phyloP scores from a whole-genome alignment of 108 stramenopile species.

The Mediolabrus comicus region DNA sequence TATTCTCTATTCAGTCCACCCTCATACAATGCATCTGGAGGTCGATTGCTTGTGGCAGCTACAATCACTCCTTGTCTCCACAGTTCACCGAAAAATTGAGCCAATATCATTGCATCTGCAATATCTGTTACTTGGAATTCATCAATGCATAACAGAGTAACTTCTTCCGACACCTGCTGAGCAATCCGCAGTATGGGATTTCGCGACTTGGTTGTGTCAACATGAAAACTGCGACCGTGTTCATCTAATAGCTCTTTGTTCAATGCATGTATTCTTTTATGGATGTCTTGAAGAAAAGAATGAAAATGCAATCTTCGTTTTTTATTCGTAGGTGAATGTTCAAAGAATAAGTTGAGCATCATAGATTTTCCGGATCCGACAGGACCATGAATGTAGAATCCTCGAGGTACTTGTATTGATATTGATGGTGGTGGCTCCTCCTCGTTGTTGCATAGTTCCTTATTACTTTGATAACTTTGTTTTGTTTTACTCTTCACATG shows the following conservation, averaged over 20 bases:
- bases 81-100: slow-evolving; percentile 72
- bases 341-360: slow-evolving; percentile 93
- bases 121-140: slow-evolving; percentile 99
- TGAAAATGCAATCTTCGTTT: slow-evolving; percentile 93
- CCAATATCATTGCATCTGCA: slow-evolving; percentile 92
- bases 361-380: slow-evolving; percentile 97
- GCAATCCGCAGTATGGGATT: slow-evolving; percentile 79
- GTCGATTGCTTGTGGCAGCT: slow-evolving; percentile 96
- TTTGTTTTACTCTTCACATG: too few relatives aligned
- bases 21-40: slow-evolving; percentile 90
- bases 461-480: not conserved
- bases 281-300: slow-evolving; percentile 91
- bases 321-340: slow-evolving; percentile 28
- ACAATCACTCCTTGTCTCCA: slow-evolving; percentile 75
- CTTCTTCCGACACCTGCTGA: slow-evolving; percentile 50
- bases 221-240: slow-evolving; percentile 63
- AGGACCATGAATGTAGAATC: slow-evolving; percentile 88
- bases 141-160: slow-evolving; percentile 94
- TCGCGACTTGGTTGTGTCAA: slow-evolving; percentile 51
- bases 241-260: slow-evolving; percentile 62
- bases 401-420: slow-evolving; percentile 58
- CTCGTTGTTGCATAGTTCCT: not conserved
- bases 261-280: slow-evolving; percentile 72
- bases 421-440: not conserved
- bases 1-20: slow-evolving; percentile 94